Evolutionary conservation across 2,329 filamentous ascomycete genomes (phyloP).

Genomic region (Cordyceps militaris): DNA sequence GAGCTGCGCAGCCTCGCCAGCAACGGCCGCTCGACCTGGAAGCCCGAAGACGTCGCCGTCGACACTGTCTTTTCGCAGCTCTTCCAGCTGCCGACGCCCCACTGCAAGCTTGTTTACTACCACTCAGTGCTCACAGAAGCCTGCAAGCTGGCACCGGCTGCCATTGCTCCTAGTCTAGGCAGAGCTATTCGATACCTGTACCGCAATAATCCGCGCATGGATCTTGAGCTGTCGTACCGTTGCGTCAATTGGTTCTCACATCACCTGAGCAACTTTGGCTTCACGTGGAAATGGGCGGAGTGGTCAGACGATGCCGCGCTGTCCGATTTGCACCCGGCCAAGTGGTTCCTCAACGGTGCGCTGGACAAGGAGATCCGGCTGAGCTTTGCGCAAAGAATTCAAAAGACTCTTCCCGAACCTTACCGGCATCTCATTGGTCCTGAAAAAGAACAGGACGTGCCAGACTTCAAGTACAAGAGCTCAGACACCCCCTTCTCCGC

Average conservation of each 20-base stretch:
- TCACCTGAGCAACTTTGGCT: conserved; percentile 97
- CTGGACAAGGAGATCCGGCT: conserved; percentile 95
- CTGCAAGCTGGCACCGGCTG: conserved; percentile 91
- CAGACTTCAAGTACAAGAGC: conserved; percentile 83
- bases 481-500: conserved; percentile 73
- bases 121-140: conserved; percentile 90
- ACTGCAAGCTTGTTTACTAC: conserved; percentile 95
- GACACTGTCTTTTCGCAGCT: conserved; percentile 96
- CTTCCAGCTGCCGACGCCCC: conserved; percentile 75
- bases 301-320: conserved; percentile 84
- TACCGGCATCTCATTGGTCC: conserved; percentile 76
- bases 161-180: conserved; percentile 90
- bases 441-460: conserved; percentile 91
- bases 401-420: conserved; percentile 79
- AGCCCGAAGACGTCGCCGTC: conserved; percentile 94
- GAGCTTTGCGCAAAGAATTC: conserved; percentile 93
- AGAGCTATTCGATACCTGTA: conserved; percentile 90
- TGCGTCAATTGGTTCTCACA: conserved; percentile 98
- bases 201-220: conserved; percentile 71
- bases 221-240: conserved; percentile 76
- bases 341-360: conserved; percentile 85
- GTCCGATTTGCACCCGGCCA: conserved; percentile 72
- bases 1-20: conserved; percentile 64
- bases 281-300: conserved; percentile 98
- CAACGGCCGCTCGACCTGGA: conserved; percentile 72